Base-by-base conservation (phyloP, 1,284 basidiomycete species). In the Malassezia pachydermatis region DNA sequence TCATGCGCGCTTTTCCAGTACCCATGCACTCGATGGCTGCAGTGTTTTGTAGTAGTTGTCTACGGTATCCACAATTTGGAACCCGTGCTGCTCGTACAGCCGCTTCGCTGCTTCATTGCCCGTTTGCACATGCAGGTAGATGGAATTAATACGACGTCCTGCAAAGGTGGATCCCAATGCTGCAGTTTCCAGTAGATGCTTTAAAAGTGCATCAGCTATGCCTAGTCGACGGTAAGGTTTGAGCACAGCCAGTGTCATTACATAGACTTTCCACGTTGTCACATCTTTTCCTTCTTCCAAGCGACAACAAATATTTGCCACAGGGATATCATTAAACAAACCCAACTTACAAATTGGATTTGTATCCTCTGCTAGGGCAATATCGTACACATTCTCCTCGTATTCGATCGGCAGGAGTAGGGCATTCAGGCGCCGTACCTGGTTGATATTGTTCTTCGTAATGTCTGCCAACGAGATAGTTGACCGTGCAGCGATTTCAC, bases 211-310 rank as follows among this genome's bases (percentile, higher is more conserved):
- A 1, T 60, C 62, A 10, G 70, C 73, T 43, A 74, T 64, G 3
- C 73, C 73, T 37, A 73, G 67, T 8, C 70, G 61, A n/a, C 73
- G 67, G 52, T 74, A 74, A 2, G 73, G 68, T 28, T 67, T 62
- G 4, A 74, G 59, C 3, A 73, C 71, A 16, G 72, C 73, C n/a
- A 74, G 61, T 2, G 72, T 74, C 72, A 73, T 73, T 46, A 74
- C 63, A 59, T 74, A 74, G 20, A 74, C 61, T 16, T 62, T 64
- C 16, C 63, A 67, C 2, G 36, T 46, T 27, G 56, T 48, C 22
- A 19, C 5, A 17, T 54, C 45, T 13, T 45, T 48, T 13, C 54
- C 58, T 25, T 54, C 53, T 46, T 75, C 73, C 27, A 73, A 48
- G 8, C 72, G 62, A 43, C 65, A 72, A 36, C 69, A 65, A 36